phyloP scores from a whole-genome alignment of 2,329 filamentous ascomycete species.

The Pseudocercospora ulei region DNA sequence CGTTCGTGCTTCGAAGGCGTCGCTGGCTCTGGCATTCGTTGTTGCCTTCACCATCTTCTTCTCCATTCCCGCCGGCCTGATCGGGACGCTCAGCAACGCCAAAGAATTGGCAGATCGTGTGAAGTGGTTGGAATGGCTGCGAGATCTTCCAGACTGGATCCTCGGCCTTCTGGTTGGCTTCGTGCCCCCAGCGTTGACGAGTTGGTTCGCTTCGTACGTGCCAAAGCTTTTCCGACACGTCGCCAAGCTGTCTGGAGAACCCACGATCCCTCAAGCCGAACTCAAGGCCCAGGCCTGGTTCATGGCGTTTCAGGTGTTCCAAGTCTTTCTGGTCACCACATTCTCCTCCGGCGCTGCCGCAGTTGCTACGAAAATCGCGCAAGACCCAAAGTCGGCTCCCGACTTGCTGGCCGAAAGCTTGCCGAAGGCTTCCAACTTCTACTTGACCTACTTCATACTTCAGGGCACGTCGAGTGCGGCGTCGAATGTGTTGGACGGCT shows the following conservation, averaged over 20 bases:
- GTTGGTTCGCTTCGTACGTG: conserved; percentile 32
- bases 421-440: conserved; percentile 38
- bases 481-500: conserved; percentile 31
- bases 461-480: conserved; percentile 32
- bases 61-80: conserved; percentile 32
- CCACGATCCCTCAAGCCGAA: conserved; percentile 41
- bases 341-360: conserved; percentile 35
- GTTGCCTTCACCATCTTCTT: conserved; percentile 35
- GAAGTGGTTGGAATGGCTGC: conserved; percentile 29
- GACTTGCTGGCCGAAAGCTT: conserved; percentile 33
- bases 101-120: conserved; percentile 29
- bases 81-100: conserved; percentile 33
- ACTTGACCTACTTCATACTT: conserved; percentile 37
- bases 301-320: conserved; percentile 38
- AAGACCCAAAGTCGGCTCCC: conserved; percentile 31
- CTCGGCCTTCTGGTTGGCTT: conserved; percentile 31
- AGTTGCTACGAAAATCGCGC: conserved; percentile 30
- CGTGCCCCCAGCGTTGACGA: conserved; percentile 30
- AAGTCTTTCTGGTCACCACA: conserved; percentile 38
- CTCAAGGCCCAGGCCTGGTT: conserved; percentile 36
- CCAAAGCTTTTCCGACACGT: conserved; percentile 33
- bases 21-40: conserved; percentile 30
- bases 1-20: conserved; percentile 28
- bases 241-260: conserved; percentile 32
- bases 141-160: conserved; percentile 27